Conservation (phyloP, 129 eudicot species). For the Lonicera japonica region DNA sequence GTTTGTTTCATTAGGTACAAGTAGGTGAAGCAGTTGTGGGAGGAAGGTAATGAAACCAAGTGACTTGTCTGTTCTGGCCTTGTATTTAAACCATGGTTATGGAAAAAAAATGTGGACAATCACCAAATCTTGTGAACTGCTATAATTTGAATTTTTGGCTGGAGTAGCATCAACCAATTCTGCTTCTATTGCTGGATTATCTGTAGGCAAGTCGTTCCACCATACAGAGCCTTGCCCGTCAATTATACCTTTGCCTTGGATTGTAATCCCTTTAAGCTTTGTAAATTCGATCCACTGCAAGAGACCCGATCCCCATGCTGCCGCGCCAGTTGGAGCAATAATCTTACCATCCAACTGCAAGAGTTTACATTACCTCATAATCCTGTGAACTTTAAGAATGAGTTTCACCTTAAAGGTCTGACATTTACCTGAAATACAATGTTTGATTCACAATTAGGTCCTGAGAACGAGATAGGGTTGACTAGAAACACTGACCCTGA, state of each 20-base stretch:
- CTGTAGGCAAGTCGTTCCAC: conserved; percentile 41
- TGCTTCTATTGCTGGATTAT: neutral
- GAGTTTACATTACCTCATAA: neutral
- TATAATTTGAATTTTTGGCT: neutral
- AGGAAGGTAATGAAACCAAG: no score
- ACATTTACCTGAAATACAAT: conserved; percentile 47
- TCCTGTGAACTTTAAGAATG: neutral
- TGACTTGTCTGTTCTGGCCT: no score
- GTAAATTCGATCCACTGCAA: conserved; percentile 54
- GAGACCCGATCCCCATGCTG: conserved; percentile 45
- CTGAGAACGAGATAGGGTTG: conserved; percentile 50
- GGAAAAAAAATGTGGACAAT: neutral
- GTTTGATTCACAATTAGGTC: conserved; percentile 42
- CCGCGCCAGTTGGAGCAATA: conserved; percentile 40
- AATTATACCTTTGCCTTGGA: conserved; percentile 52
- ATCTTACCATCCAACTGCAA: conserved; percentile 53
- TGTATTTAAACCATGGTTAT: no score
- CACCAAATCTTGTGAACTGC: conserved; percentile 12
- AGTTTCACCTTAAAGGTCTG: neutral
- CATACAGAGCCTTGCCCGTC: conserved; percentile 73
- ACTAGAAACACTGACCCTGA: conserved; percentile 52
- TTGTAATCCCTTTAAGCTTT: conserved; percentile 42
- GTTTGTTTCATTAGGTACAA: no score
- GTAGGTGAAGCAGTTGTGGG: no score
- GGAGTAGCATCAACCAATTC: neutral